These are phyloP conservation scores for Meredithiella fracta DNA, from an alignment of 2,329 filamentous ascomycete genomes.

Conservation along the genomic window DNA sequence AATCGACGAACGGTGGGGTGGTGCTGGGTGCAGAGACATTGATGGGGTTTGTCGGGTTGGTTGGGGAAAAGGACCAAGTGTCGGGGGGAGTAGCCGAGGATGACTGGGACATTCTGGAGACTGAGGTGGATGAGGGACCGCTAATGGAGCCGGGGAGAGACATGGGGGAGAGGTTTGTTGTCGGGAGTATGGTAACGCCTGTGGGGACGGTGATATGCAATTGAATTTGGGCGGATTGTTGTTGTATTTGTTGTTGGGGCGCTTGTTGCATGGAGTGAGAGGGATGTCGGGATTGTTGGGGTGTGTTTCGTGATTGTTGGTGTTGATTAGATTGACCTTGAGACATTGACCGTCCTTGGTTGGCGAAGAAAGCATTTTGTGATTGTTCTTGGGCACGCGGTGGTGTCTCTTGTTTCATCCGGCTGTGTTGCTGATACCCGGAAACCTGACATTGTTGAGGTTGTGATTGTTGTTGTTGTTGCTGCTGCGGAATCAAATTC, in stretches of 20 bases:
- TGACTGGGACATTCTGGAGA: not conserved
- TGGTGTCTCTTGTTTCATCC: too few relatives aligned
- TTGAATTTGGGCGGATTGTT: conserved; percentile 6
- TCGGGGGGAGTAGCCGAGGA: conserved; percentile 8
- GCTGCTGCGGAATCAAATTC: not conserved
- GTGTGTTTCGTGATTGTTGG: not conserved
- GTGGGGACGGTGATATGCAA: not conserved
- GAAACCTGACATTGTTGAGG: not conserved
- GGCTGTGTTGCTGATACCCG: not conserved
- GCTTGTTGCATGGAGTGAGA: conserved; percentile 2
- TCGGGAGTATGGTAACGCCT: not conserved
- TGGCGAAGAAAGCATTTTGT: not conserved
- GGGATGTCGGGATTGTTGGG: not conserved
- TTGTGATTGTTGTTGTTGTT: not conserved
- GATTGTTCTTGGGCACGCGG: not conserved
- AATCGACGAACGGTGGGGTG: not conserved
- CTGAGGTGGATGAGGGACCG: not conserved
- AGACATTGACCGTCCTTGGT: not conserved
- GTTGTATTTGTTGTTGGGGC: not conserved
- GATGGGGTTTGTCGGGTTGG: too few relatives aligned
- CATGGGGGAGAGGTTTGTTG: too few relatives aligned
- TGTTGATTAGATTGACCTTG: not conserved
- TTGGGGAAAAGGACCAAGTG: conserved; percentile 4
- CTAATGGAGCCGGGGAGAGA: not conserved
- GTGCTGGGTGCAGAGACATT: not conserved